Base-by-base conservation (phyloP, 805 yeast species). In the Nakazawaea ernobii region DNA sequence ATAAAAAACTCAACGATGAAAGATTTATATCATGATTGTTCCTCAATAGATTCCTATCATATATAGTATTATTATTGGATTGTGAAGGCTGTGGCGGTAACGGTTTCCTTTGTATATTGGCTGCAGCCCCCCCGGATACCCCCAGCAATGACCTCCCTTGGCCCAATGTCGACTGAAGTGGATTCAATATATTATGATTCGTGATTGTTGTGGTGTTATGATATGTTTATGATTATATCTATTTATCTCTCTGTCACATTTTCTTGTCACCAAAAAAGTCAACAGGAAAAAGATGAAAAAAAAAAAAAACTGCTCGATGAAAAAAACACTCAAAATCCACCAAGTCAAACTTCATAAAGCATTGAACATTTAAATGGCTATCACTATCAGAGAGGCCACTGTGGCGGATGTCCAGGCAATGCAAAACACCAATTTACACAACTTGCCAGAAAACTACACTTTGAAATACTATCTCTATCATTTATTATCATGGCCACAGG, bases 401-500 rank as follows among this genome's bases (percentile, higher is more conserved):
- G 80, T 88, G 32, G 75, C 77, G 39, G 99, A 92, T 65, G 75
- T 90, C 47, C 95, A 88, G 66, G 94, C 94, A 15, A 94, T 92
- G 91, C 99, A 92, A 65, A 90, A 89, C 72, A 94, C 96, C 52
- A 91, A 91, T 62, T 70, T 91, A 63, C 85, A 85, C 54, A 92
- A 92, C 60, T 71, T 94, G 52, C 99, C 99, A 6, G 99, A 94
- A 64, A 94, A 94, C 68, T 94, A 94, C 62, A 84, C 86, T 53
- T 70, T 91, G 65, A 90, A 91, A 65, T 94, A 90, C 68, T 94
- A 94, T 68, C 77, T 94, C 75, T 94, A 94, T 66, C 99, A 94
- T 66, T 77, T 89, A 8, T 69, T 92, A 44, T 84, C 97, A 33
- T 94, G 99, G 99, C 99, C 99, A 1, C 96, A 92, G 63, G 95